A percentile compares a stretch with the other conserved stretches of the same genome.
Evolutionary conservation across 441 rosid species (phyloP).

Genomic region (Corymbia calophylla): DNA sequence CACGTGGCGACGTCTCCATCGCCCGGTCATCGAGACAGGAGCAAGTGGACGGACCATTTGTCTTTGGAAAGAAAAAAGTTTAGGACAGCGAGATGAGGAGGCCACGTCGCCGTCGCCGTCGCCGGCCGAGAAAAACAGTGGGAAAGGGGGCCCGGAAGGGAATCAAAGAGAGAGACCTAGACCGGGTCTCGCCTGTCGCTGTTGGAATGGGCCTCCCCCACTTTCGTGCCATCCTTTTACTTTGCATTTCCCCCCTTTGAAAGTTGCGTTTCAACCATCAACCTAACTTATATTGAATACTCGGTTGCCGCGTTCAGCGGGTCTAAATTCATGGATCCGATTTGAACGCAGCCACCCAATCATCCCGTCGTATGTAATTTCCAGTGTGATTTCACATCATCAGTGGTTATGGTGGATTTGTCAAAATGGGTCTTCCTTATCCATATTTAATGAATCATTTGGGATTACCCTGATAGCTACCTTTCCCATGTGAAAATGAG

Average conservation of each 20-base stretch:
- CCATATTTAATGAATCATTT: accelerated
- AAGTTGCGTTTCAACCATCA: background rate
- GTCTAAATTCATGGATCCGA: background rate
- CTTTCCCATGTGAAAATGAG: too few species aligned
- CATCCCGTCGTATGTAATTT: background rate
- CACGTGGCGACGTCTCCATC: background rate
- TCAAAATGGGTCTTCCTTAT: accelerated
- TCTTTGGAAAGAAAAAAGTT: background rate
- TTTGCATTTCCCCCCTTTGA: background rate
- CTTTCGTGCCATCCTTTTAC: background rate
- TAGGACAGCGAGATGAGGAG: background rate
- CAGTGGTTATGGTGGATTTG: accelerated
- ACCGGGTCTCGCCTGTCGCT: background rate
- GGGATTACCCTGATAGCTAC: accelerated
- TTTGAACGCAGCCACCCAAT: background rate
- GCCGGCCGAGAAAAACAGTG: background rate
- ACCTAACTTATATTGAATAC: background rate
- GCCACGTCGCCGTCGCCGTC: background rate
- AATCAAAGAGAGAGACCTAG: background rate
- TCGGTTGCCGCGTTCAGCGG: background rate
- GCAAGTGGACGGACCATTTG: background rate
- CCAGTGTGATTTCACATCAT: background rate
- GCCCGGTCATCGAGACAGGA: background rate
- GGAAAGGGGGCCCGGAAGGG: background rate
- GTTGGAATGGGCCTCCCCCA: background rate